These are phyloP conservation scores for Datura wrightii DNA, from an alignment of 257 asterid species.

Conservation along the genomic window DNA sequence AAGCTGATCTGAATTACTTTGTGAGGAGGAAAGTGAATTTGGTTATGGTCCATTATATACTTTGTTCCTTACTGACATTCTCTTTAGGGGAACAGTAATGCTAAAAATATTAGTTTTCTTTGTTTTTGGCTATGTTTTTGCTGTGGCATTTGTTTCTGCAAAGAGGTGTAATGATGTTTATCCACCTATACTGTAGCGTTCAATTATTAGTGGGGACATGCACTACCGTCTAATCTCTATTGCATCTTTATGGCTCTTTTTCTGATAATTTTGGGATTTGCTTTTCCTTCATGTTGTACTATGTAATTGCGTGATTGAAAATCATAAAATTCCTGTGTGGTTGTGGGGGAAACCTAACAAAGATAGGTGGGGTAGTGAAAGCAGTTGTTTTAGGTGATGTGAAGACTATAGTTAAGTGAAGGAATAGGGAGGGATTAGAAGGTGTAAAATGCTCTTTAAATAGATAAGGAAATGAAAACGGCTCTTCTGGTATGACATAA, in stretches of 20 bases:
- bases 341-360: neutral
- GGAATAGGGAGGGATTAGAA: neutral
- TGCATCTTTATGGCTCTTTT: neutral
- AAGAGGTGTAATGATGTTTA: neutral
- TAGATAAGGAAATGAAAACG: neutral
- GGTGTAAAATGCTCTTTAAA: neutral
- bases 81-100: neutral
- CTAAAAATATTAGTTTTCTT: neutral
- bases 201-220: neutral
- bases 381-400: neutral
- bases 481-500: neutral
- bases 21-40: neutral
- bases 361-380: neutral
- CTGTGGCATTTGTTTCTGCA: neutral
- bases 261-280: neutral
- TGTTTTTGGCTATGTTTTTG: neutral
- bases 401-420: neutral
- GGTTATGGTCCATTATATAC: neutral
- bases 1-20: neutral
- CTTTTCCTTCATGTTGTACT: neutral
- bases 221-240: neutral
- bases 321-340: neutral
- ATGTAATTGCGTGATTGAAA: neutral
- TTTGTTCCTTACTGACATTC: neutral
- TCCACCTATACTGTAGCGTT: neutral